Evolutionary conservation across 116 monocot species (phyloP).

Genomic region (Zostera marina): DNA sequence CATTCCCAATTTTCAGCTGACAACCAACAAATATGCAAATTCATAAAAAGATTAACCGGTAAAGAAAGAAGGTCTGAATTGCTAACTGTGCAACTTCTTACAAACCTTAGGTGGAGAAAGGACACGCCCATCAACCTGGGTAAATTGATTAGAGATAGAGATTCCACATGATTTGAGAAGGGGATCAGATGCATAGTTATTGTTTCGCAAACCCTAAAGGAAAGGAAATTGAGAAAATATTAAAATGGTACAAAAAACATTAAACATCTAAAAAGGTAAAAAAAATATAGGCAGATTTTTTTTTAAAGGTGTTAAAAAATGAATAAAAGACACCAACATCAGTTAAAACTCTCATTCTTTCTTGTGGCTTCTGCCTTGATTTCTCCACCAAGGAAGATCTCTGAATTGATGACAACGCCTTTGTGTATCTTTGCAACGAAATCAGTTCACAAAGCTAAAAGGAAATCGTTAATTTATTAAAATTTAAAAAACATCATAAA

Average conservation of each 20-base stretch:
- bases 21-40: not conserved
- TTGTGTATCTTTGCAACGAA: constrained; percentile 69
- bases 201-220: constrained; percentile 34
- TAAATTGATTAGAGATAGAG: constrained; percentile 37
- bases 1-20: constrained; percentile 69
- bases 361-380: constrained; percentile 79
- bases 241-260: not conserved
- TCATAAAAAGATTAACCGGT: not conserved
- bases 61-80: not conserved
- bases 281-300: not conserved
- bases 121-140: constrained; percentile 63
- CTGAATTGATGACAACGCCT: constrained; percentile 55
- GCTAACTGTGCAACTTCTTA: not conserved
- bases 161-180: constrained; percentile 56
- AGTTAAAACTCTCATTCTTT: constrained; percentile 53
- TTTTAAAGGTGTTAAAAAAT: not conserved
- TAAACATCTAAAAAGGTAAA: not conserved
- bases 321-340: constrained; percentile 18
- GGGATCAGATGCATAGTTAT: constrained; percentile 58
- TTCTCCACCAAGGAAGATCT: constrained; percentile 75
- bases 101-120: constrained; percentile 61
- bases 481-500: constrained; percentile 4
- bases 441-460: constrained; percentile 51
- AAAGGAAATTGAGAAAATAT: not conserved
- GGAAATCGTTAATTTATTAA: no score